Evolutionary conservation across 345 rosid genomes (phyloP).

Genomic region (Populus deltoides): DNA sequence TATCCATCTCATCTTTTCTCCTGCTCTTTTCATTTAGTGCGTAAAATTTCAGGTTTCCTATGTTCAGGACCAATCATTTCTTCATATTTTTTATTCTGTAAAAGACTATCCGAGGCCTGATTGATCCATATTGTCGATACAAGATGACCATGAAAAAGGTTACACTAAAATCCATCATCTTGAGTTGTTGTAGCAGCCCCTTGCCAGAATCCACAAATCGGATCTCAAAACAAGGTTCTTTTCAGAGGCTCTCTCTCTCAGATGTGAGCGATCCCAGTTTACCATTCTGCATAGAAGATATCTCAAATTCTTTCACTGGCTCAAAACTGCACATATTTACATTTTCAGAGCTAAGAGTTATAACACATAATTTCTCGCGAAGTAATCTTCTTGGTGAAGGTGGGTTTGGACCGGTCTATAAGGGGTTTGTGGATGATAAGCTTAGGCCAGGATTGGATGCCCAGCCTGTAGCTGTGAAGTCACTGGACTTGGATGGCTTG

Average conservation of each 20-base stretch:
- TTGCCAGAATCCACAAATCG: constrained; percentile 20
- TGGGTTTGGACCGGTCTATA: constrained; percentile 75
- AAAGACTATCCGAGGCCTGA: neutral
- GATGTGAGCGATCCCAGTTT: constrained; percentile 60
- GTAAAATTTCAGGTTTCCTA: neutral
- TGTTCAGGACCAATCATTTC: neutral
- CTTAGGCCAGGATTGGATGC: constrained; percentile 51
- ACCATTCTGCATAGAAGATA: constrained; percentile 49
- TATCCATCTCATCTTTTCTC: neutral
- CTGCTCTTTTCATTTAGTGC: neutral
- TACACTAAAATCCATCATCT: constrained; percentile 42
- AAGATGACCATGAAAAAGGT: constrained; percentile 35
- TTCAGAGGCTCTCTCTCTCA: constrained; percentile 46
- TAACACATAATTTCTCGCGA: constrained; percentile 50
- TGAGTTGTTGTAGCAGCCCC: constrained; percentile 38
- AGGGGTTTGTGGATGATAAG: constrained; percentile 63
- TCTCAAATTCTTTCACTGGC: constrained; percentile 54
- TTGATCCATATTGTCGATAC: neutral
- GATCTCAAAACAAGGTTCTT: constrained; percentile 36
- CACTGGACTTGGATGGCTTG: constrained; percentile 57
- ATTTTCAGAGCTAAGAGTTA: constrained; percentile 45
- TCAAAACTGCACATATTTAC: constrained; percentile 55
- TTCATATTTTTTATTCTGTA: neutral
- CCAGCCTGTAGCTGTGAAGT: constrained; percentile 78
- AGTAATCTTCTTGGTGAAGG: constrained; percentile 71